Conservation (phyloP, 352 stramenopile species). For the Phytophthora fragariae region DNA sequence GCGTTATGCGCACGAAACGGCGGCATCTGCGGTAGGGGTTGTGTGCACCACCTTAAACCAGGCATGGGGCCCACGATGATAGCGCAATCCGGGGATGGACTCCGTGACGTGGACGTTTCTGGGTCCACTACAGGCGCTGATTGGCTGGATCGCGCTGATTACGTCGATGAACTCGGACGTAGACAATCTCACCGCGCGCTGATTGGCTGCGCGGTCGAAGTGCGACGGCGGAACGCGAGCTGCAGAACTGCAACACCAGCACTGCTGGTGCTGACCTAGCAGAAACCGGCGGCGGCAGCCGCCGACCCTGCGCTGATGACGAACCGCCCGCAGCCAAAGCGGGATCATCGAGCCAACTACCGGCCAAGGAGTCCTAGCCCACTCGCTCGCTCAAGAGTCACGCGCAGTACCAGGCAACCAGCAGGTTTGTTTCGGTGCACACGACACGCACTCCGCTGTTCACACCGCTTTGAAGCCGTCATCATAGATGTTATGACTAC, state of each 20-base stretch:
- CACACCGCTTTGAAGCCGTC: too few relatives aligned
- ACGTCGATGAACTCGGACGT: conserved; percentile 2
- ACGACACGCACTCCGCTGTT: too few relatives aligned
- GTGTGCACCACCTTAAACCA: conserved; percentile 19
- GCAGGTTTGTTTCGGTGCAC: too few relatives aligned
- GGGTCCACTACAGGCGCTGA: conserved; percentile 1
- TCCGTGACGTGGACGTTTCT: conserved; percentile 10
- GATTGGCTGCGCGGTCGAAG: background rate
- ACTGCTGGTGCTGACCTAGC: too few relatives aligned
- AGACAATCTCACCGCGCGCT: background rate
- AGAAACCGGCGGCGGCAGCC: too few relatives aligned
- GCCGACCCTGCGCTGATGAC: background rate
- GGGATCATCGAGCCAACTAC: background rate
- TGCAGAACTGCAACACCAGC: background rate
- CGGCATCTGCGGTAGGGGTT: background rate
- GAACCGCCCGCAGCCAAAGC: background rate
- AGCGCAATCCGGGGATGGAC: conserved; percentile 14
- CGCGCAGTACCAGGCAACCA: too few relatives aligned
- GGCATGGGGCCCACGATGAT: background rate
- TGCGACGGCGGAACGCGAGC: conserved; percentile 28
- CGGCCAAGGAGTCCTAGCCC: too few relatives aligned
- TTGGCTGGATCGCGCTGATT: conserved; percentile 19
- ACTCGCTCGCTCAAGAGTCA: background rate
- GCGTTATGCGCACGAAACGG: conserved; percentile 16
- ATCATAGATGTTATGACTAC: too few relatives aligned